Conservation (phyloP, 768 basidiomycete species). For the Mycena pura region DNA sequence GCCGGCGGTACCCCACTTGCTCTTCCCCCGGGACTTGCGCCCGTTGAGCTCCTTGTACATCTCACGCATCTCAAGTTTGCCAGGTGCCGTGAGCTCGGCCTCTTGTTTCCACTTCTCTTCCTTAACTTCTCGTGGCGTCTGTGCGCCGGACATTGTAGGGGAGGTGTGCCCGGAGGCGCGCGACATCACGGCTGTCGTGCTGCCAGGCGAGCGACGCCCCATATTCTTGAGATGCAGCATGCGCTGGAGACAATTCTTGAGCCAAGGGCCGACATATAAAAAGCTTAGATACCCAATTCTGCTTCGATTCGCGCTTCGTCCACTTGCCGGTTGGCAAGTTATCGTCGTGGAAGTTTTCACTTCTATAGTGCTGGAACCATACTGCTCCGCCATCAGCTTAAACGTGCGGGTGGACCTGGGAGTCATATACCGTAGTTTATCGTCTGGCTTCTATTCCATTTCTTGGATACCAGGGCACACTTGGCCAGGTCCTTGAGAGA, state of each 20-base stretch:
- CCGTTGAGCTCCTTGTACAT: conserved; percentile 92
- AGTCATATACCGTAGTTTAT: conserved; percentile 86
- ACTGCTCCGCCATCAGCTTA: conserved; percentile 53
- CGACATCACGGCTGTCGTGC: conserved; percentile 39
- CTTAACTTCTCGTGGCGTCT: conserved; percentile 78
- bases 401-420: background rate
- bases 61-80: conserved; percentile 86
- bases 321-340: conserved; percentile 84
- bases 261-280: conserved; percentile 1
- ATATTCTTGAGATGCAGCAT: conserved; percentile 51
- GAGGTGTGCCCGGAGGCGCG: conserved; percentile 57
- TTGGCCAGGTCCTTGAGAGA: conserved; percentile 70
- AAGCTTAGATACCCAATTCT: conserved; percentile 73
- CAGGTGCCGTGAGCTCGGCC: conserved; percentile 61
- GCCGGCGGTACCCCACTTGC: conserved; percentile 68
- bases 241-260: conserved; percentile 50
- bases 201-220: conserved; percentile 48
- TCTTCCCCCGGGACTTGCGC: conserved; percentile 78
- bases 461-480: conserved; percentile 81
- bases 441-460: conserved; percentile 90
- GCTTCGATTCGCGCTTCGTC: conserved; percentile 93
- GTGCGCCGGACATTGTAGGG: conserved; percentile 65
- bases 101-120: conserved; percentile 78
- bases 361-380: conserved; percentile 93
- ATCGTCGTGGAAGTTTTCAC: conserved; percentile 85